These are phyloP conservation scores for Ophiostoma australiae DNA, from an alignment of 2,329 filamentous ascomycete species.

Conservation along the genomic window DNA sequence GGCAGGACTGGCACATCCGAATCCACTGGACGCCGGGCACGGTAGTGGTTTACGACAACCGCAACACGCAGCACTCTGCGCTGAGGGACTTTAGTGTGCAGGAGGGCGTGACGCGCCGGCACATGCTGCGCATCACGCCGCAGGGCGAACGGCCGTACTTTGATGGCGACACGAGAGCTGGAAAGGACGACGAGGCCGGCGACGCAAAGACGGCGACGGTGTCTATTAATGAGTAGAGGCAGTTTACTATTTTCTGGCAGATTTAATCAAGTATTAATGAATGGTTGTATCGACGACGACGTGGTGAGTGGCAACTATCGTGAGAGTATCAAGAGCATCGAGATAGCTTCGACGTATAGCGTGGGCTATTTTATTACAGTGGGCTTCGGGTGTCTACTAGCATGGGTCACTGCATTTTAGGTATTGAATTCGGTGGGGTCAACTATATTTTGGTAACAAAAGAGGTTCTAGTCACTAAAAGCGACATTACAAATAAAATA, in stretches of 20 bases:
- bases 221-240: not conserved
- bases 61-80: conserved; percentile 30
- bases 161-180: not conserved
- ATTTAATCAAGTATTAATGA: not conserved
- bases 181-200: too few species aligned
- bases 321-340: not conserved
- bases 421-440: not conserved
- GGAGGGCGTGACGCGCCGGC: conserved; percentile 26
- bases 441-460: too few species aligned
- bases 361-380: too few species aligned
- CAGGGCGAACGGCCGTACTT: conserved; percentile 34
- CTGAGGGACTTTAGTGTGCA: conserved; percentile 27
- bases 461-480: not conserved
- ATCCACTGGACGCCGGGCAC: conserved; percentile 45
- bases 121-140: conserved; percentile 34
- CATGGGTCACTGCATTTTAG: not conserved
- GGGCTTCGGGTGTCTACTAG: not conserved
- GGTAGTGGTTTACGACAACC: conserved; percentile 40
- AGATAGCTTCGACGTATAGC: too few species aligned
- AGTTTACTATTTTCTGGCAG: not conserved
- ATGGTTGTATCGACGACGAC: not conserved
- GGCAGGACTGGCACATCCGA: conserved; percentile 44
- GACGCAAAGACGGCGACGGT: not conserved
- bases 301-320: not conserved
- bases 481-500: not conserved